Evolutionary conservation across 768 basidiomycete genomes (phyloP).

Genomic region (Mycena vitilis): DNA sequence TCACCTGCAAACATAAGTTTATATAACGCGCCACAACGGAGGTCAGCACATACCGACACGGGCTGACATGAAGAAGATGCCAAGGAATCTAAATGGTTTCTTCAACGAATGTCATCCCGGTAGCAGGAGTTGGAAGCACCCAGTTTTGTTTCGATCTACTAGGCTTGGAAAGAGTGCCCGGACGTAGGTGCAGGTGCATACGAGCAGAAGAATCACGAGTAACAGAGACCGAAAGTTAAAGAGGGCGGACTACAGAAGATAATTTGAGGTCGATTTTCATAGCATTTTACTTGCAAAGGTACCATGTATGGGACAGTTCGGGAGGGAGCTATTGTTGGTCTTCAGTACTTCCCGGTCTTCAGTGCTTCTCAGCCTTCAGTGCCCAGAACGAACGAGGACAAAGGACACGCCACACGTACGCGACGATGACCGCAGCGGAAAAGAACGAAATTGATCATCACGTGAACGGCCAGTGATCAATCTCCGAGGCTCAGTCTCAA

Average conservation of each 20-base stretch:
- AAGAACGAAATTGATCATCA: no score
- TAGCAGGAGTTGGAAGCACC: constrained; percentile 63
- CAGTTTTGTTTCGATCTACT: constrained; percentile 93
- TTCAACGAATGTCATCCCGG: not conserved
- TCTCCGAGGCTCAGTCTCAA: no score
- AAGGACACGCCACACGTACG: no score
- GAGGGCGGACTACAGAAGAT: constrained; percentile 74
- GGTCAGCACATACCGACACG: constrained; percentile 78
- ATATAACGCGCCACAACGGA: constrained; percentile 4
- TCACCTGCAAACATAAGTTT: constrained; percentile 71
- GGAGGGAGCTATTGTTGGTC: not conserved
- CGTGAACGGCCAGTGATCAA: no score
- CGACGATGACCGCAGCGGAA: no score
- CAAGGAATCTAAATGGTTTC: constrained; percentile 75
- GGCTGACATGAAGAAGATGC: constrained; percentile 95
- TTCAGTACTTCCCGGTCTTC: no score
- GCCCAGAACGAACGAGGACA: no score
- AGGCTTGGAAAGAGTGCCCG: constrained; percentile 90
- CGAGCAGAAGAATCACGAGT: constrained; percentile 90
- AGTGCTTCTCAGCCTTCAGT: no score
- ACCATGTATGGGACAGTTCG: constrained; percentile 10
- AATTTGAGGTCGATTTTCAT: not conserved
- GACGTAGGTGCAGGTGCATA: constrained; percentile 98
- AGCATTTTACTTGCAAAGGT: not conserved
- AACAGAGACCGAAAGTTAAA: constrained; percentile 98